phyloP scores from a whole-genome alignment of 768 basidiomycete genomes.

The Pleurotus sapidus region DNA sequence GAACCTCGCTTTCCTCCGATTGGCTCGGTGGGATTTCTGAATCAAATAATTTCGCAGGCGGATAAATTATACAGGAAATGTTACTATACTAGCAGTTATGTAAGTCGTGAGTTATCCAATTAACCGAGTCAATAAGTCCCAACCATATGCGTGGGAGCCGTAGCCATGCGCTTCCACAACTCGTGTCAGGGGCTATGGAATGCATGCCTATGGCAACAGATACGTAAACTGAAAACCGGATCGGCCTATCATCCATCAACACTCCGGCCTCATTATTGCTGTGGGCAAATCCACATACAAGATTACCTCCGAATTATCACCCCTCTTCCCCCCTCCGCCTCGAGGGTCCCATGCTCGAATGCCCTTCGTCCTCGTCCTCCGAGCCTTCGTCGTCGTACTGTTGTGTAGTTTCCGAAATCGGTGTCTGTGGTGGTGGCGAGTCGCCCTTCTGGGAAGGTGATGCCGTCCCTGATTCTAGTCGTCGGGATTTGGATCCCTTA shows the following conservation, averaged over 20 bases:
- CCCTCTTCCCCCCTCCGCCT: slow-evolving; percentile 10
- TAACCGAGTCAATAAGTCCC: background rate
- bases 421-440: slow-evolving; percentile 15
- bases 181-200: slow-evolving; percentile 40
- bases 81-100: background rate
- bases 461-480: slow-evolving; percentile 22
- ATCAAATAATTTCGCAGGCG: background rate
- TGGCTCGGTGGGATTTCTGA: slow-evolving; percentile 5
- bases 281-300: background rate
- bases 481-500: slow-evolving; percentile 49
- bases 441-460: slow-evolving; percentile 6
- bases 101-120: background rate
- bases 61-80: background rate
- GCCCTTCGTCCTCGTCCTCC: slow-evolving; percentile 26
- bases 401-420: slow-evolving; percentile 26
- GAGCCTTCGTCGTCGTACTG: slow-evolving; percentile 28
- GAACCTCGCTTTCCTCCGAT: slow-evolving; percentile 8
- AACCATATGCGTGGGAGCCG: slow-evolving; percentile 38
- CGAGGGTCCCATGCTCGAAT: slow-evolving; percentile 20
- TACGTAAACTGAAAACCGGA: slow-evolving; percentile 36
- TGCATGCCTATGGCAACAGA: slow-evolving; percentile 48
- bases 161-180: slow-evolving; percentile 47
- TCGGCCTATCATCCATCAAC: slow-evolving; percentile 33
- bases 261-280: slow-evolving; percentile 19
- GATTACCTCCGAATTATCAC: slow-evolving; percentile 1